Percentiles rank a stretch among this genome's conserved stretches.
Evolutionary conservation across 192 early-diverging fungal genomes (phyloP).

Genomic region (Coemansia sp.): DNA sequence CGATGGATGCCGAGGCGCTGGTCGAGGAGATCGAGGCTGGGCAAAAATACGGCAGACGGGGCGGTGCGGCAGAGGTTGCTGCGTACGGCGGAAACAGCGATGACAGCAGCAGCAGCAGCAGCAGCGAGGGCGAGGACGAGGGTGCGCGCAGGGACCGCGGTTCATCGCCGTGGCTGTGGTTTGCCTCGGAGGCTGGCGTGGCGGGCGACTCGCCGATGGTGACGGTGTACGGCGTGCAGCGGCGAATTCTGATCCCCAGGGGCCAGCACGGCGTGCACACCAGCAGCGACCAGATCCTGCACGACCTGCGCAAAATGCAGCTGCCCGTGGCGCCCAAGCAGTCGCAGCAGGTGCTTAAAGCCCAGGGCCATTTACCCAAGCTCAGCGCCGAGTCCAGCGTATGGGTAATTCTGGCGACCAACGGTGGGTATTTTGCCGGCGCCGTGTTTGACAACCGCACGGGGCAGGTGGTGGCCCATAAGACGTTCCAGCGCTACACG

Average conservation of each 20-base stretch:
- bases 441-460: constrained; percentile 74
- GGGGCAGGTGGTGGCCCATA: constrained; percentile 71
- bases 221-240: constrained; percentile 31
- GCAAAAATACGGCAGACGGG: not conserved
- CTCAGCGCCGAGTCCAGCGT: constrained; percentile 10
- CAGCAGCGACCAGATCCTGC: constrained; percentile 15
- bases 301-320: constrained; percentile 30
- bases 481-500: constrained; percentile 95
- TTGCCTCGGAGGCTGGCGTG: constrained; percentile 1
- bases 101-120: too few species aligned
- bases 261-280: constrained; percentile 26
- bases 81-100: not conserved
- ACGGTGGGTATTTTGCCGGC: constrained; percentile 91
- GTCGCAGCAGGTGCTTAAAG: constrained; percentile 21
- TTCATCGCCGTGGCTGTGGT: constrained; percentile 31
- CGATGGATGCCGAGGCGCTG: constrained; percentile 10
- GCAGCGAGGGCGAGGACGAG: not conserved
- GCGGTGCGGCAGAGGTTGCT: not conserved
- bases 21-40: constrained; percentile 7
- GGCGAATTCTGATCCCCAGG: constrained; percentile 28
- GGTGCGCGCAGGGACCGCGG: not conserved
- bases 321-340: constrained; percentile 14
- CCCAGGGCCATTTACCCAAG: not conserved
- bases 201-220: not conserved
- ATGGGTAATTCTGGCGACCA: constrained; percentile 81